These are phyloP conservation scores for Fragaria ananassa DNA, from an alignment of 306 rosid species.

Conservation along the genomic window DNA sequence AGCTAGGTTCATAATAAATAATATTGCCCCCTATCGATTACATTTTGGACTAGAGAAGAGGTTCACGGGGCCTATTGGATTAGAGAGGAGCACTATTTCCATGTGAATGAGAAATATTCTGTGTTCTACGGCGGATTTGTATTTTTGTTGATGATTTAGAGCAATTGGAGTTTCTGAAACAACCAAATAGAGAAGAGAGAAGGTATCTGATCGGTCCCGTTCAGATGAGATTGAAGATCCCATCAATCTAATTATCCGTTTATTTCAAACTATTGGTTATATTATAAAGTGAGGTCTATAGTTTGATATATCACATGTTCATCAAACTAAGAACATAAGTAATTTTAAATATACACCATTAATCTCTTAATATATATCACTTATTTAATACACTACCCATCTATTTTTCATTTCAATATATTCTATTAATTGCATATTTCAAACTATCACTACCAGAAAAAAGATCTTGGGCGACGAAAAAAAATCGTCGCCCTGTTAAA, in stretches of 20 bases:
- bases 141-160: background rate
- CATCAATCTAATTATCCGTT: background rate
- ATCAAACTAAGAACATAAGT: too few species aligned
- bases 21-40: conserved; percentile 11
- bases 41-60: conserved; percentile 6
- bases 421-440: too few species aligned
- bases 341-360: too few species aligned
- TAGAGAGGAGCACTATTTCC: conserved; percentile 16
- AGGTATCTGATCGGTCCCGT: background rate
- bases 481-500: too few species aligned
- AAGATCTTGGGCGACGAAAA: too few species aligned
- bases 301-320: background rate
- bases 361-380: too few species aligned
- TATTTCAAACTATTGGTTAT: too few species aligned
- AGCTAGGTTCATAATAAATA: background rate
- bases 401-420: too few species aligned
- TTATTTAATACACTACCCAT: too few species aligned
- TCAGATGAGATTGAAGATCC: conserved; percentile 26
- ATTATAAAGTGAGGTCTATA: background rate
- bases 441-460: too few species aligned
- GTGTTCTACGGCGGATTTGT: background rate
- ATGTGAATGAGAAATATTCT: conserved; percentile 19
- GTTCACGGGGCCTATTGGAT: conserved; percentile 27
- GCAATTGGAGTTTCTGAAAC: conserved; percentile 14
- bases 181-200: background rate